Base-by-base conservation (phyloP, 305 asterid species). In the Fraxinus sp. region DNA sequence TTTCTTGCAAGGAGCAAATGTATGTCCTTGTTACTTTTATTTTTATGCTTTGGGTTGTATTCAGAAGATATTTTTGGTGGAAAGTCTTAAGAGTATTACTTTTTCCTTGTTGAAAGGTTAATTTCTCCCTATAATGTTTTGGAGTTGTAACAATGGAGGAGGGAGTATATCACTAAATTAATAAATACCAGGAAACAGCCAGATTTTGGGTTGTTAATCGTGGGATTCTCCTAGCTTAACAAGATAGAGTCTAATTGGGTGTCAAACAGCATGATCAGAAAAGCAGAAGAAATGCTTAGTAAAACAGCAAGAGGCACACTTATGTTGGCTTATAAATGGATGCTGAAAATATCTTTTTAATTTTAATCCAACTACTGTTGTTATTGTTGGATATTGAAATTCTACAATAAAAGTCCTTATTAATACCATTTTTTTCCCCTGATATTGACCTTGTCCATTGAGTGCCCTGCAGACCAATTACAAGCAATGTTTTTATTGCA, bases 1-100 rank as follows among this genome's bases (percentile, higher is more conserved):
- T 86, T 74, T 89, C 97, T 87, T 97, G 98, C 97, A 92, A 87
- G 95, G 98, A 91, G 82, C 97, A 97, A 89, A 91, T 97, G 99
- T 95, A 91, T 16, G 94, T 87, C 36, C 77, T 78, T 62, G 52
- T 79, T 77, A 37, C 55, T 46, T 44, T 77, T 28, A 33, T 16
- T 32, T 59, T 83, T 32, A 35, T 64, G 18, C 83, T 52, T 14
- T 62, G 37, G 33, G 41, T 74, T 59, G 68, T 75, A 78, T 33
- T 70, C 84, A 52, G 73, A 81, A 57, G 85, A 18, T 59, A 59
- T 52, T 36, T 52, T 75, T 36, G 28, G 20, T 62, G 77, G 36
- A 16, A 18, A 46, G 30, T 24, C 10, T 36, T 44, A 46, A 72
- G 32, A 37, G 36, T 28, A 70, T 30, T 70, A 70, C 2, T 4